phyloP scores from a whole-genome alignment of 2,329 filamentous ascomycete genomes.

The Colletotrichum echinochloae region DNA sequence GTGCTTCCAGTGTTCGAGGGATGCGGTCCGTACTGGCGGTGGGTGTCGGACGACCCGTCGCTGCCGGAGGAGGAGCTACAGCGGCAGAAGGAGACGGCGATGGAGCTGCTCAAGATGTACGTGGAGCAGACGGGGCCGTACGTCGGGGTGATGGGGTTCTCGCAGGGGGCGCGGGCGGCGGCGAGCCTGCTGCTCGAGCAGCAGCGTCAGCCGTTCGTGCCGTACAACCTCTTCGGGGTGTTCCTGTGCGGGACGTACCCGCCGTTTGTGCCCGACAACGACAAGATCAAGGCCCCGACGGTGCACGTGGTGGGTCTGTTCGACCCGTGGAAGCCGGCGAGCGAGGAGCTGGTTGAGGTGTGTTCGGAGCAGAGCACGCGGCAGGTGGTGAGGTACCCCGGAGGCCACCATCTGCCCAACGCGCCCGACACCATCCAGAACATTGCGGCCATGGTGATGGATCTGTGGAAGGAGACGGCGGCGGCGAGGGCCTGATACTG shows the following conservation, averaged over 20 bases:
- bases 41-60: constrained; percentile 37
- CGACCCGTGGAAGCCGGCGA: constrained; percentile 20
- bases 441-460: constrained; percentile 20
- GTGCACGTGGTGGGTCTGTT: constrained; percentile 33
- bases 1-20: constrained; percentile 36
- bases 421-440: constrained; percentile 28
- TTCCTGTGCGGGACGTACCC: constrained; percentile 37
- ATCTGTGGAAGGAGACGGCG: constrained; percentile 22
- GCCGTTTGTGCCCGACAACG: constrained; percentile 25
- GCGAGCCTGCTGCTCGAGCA: constrained; percentile 35
- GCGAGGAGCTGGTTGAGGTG: constrained; percentile 27
- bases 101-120: constrained; percentile 29
- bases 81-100: constrained; percentile 25
- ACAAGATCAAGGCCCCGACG: constrained; percentile 27
- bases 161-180: constrained; percentile 31
- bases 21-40: constrained; percentile 31
- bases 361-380: constrained; percentile 25
- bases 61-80: constrained; percentile 23
- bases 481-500: background rate
- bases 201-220: constrained; percentile 33
- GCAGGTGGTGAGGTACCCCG: constrained; percentile 27
- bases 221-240: constrained; percentile 17
- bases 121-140: constrained; percentile 35
- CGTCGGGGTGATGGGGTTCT: constrained; percentile 33
- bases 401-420: constrained; percentile 31